phyloP scores from a whole-genome alignment of 1,139 yeast genomes.

The Debaryomyces psychrophilus region DNA sequence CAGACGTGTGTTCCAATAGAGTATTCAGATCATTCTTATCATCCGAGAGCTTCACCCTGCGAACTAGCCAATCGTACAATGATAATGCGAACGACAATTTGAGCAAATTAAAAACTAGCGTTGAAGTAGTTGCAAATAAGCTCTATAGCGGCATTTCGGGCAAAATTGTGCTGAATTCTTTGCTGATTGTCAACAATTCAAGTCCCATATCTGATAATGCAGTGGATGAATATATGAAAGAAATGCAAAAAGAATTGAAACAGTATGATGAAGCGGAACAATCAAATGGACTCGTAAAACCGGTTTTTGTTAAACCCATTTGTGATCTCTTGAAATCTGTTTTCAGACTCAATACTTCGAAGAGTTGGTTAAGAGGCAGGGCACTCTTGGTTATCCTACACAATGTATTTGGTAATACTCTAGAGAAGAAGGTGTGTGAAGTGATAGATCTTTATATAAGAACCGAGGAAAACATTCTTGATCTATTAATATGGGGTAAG shows the following conservation, averaged over 20 bases:
- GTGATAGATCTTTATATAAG: constrained; percentile 34
- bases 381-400: constrained; percentile 82
- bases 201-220: constrained; percentile 13
- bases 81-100: constrained; percentile 18
- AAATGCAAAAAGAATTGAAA: constrained; percentile 46
- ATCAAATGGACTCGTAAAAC: constrained; percentile 21
- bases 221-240: constrained; percentile 38
- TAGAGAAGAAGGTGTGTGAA: constrained; percentile 68
- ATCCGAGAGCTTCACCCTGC: constrained; percentile 60
- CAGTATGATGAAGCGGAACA: constrained; percentile 38
- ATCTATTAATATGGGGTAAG: constrained; percentile 45
- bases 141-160: constrained; percentile 48
- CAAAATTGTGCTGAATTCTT: constrained; percentile 20
- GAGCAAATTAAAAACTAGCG: constrained; percentile 19
- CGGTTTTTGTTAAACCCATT: constrained; percentile 71
- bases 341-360: constrained; percentile 68
- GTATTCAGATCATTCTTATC: constrained; percentile 79
- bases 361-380: constrained; percentile 81
- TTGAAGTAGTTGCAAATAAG: constrained; percentile 46
- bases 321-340: constrained; percentile 73
- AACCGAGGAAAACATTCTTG: constrained; percentile 54
- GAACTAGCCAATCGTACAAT: constrained; percentile 38
- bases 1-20: constrained; percentile 72
- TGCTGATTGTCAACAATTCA: neutral
- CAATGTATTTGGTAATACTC: constrained; percentile 85